Base-by-base conservation (phyloP, 306 rosid species). In the Medicago lupulina region DNA sequence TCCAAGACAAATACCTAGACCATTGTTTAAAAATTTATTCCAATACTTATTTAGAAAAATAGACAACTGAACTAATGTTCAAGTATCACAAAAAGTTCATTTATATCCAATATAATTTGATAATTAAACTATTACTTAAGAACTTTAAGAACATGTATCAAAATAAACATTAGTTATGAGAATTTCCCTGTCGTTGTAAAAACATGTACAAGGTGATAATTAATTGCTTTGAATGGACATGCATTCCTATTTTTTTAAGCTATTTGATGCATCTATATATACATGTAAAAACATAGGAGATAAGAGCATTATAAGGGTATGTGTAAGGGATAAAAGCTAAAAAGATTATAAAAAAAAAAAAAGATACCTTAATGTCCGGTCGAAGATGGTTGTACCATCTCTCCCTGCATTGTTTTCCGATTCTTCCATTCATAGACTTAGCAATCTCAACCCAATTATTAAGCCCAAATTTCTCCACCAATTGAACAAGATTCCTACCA, bases 351-450 rank as follows among this genome's bases (percentile, higher is more conserved):
- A 23, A 23, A 2, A 59, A 73, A 80, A 41, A 23, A 5, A 16
- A 36, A 36, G 16, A 65, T 76, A 83, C 98, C 96, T 79, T 91
- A 79, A 91, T 87, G 77, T 91, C 84, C 4, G 94, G 92, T 43
- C 87, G 76, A 19, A 93, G 82, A 84, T 93, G 98, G 55, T 93
- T 91, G 71, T 87, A 83, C 98, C 98, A 93, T 82, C 98, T 86
- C 81, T 89, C 97, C 59, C 98, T 84, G 25, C 98, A 93, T 70
- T 93, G 94, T 82, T 93, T 93, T 12, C 96, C 96, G 8, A 80
- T 85, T 75, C 98, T 80, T 8, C 96, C 96, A 5, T 14, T 71
- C 40, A 93, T 51, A 47, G 57, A 7, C 51, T 74, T 86, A 0
- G 97, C 90, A 23, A 93, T 87, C 16, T 80, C 73, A 0, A 91